Evolutionary conservation across 2,329 filamentous ascomycete genomes (phyloP), one percentile per base, ranked within the genome.

Genomic region (Microsporum audouinii): DNA sequence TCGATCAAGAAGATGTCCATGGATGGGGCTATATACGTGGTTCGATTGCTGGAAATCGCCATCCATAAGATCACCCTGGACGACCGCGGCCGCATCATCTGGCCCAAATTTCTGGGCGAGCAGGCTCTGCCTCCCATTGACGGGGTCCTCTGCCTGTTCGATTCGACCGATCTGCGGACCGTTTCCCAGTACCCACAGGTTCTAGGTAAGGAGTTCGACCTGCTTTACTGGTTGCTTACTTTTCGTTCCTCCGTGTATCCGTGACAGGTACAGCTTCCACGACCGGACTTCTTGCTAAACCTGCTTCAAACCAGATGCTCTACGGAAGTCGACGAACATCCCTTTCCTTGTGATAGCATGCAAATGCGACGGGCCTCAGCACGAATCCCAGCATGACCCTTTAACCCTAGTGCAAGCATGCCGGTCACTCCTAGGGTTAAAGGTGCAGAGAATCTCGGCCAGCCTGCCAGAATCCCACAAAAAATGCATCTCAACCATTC

Each of bases 271-370:
- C 39, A 23, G 14, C 39, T 43, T 14, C 39, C 17, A 43, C 39
- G 39, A 23, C 29, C 45, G 45, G 43, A 51, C 14, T n/a, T 23
- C 17, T 23, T 65, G 63, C 63, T 64, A 63, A 36, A 59, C 38
- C 38, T 49, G 39, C 55, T 12, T 33, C 62, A 47, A 60, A 66
- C 68, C 72, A 95, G 91, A 84, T 76, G 86, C 87, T 47, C 79
- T 95, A 58, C 82, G 84, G 62, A 87, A 86, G 67, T 85, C 87
- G 47, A 59, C 60, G 17, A 81, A 82, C 29, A 76, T 95, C 43
- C 90, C 91, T 6, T 88, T 87, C 59, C 81, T 92, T 64, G 82
- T 96, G 47, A 88, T 95, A 58, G 89, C 90, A 60, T 92, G 87
- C 73, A 96, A 96, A 79, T 95, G 89, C 77, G 92, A 96, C 72